Evolutionary conservation across 495 filamentous ascomycete species (phyloP).

Genomic region (Podospora australis): DNA sequence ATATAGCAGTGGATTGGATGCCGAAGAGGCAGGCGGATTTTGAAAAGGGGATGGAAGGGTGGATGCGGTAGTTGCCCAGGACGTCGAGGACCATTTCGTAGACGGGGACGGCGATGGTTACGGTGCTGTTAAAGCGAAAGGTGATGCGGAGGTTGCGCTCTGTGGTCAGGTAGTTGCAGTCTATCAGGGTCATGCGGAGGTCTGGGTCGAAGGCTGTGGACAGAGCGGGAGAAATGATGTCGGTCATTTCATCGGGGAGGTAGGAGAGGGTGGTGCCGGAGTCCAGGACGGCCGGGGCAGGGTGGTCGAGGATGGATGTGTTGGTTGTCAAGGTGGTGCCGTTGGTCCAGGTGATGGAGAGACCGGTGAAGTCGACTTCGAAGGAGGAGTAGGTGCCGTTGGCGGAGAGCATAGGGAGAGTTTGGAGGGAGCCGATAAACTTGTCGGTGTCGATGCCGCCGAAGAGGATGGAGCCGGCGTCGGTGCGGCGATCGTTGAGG

Average conservation of each 20-base stretch:
- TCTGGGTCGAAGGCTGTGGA: constrained; percentile 41
- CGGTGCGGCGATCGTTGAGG: constrained; percentile 56
- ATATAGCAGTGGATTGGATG: constrained; percentile 29
- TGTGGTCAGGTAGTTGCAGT: constrained; percentile 45
- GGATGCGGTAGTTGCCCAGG: constrained; percentile 18
- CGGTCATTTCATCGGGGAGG: constrained; percentile 58
- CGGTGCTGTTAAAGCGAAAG: constrained; percentile 34
- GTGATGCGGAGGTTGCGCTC: constrained; percentile 57
- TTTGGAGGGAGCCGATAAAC: constrained; percentile 65
- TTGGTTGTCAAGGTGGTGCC: constrained; percentile 30
- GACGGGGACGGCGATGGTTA: constrained; percentile 59
- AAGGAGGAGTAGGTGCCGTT: constrained; percentile 30
- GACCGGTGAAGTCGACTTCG: constrained; percentile 31
- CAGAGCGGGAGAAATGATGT: constrained; percentile 51
- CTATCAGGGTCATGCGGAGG: constrained; percentile 39
- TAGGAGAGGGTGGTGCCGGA: constrained; percentile 80
- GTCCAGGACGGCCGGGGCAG: constrained; percentile 65
- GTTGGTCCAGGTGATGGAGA: constrained; percentile 27
- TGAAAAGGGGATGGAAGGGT: constrained; percentile 24
- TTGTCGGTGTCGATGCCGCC: constrained; percentile 85
- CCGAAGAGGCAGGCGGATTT: constrained; percentile 37
- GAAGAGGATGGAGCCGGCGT: constrained; percentile 77
- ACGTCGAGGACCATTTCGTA: constrained; percentile 67
- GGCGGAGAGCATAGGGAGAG: constrained; percentile 58
- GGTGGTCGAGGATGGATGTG: constrained; percentile 29